A percentile compares a stretch with the other conserved stretches of the same genome.
Evolutionary conservation across 2,329 filamentous ascomycete species (phyloP).

Genomic region (Penicillium aurantiogriseum): DNA sequence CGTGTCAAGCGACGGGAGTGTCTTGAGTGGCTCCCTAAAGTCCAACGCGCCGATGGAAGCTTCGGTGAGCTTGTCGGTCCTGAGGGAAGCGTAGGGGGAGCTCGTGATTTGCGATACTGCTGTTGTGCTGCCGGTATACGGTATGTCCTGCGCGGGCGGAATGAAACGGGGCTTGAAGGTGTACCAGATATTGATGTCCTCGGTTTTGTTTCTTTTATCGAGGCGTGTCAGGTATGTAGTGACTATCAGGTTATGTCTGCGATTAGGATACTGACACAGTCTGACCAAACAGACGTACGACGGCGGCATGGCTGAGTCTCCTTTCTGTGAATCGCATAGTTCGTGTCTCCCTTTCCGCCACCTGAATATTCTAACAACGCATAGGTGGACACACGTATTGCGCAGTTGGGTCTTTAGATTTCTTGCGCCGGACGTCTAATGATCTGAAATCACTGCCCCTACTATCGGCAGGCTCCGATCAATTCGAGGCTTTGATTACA

Average conservation of each 20-base stretch:
- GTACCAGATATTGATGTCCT: slow-evolving; percentile 74
- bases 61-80: slow-evolving; percentile 79
- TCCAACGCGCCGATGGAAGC: slow-evolving; percentile 83
- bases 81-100: slow-evolving; percentile 65
- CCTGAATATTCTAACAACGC: slow-evolving; percentile 23
- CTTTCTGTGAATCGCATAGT: slow-evolving; percentile 81
- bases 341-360: slow-evolving; percentile 30
- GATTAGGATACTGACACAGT: not conserved
- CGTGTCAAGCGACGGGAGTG: slow-evolving; percentile 67
- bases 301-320: slow-evolving; percentile 76
- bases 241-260: no score
- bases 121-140: slow-evolving; percentile 79
- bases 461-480: slow-evolving; percentile 28
- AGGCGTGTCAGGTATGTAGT: slow-evolving; percentile 56
- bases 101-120: slow-evolving; percentile 81
- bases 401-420: slow-evolving; percentile 71
- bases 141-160: slow-evolving; percentile 71
- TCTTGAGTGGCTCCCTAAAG: slow-evolving; percentile 67
- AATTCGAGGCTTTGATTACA: slow-evolving; percentile 41
- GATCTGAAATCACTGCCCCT: slow-evolving; percentile 23
- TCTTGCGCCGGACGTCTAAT: slow-evolving; percentile 64
- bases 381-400: slow-evolving; percentile 88
- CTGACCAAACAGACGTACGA: slow-evolving; percentile 66
- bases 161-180: slow-evolving; percentile 54
- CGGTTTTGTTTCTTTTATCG: slow-evolving; percentile 67